Evolutionary conservation across 768 basidiomycete genomes (phyloP).

Genomic region (Russula compacta): DNA sequence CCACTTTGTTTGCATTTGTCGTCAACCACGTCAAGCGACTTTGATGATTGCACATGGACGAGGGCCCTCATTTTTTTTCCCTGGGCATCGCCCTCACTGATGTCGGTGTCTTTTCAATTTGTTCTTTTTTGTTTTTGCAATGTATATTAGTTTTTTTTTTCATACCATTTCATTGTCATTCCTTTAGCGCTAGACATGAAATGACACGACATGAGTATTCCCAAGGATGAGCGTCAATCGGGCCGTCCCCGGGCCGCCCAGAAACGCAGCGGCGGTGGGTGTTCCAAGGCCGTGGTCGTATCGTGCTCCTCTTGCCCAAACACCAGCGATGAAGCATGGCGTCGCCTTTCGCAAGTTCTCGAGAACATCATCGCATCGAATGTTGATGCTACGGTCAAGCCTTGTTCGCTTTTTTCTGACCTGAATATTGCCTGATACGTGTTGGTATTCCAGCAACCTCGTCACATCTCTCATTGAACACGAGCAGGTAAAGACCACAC

Average conservation of each 20-base stretch:
- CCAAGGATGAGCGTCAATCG: background rate
- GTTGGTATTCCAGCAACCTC: slow-evolving; percentile 53
- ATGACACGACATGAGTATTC: background rate
- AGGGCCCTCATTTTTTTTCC: slow-evolving; percentile 9
- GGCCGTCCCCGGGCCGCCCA: background rate
- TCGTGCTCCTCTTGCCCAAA: background rate
- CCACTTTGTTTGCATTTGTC: background rate
- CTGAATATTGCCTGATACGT: background rate
- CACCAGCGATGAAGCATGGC: slow-evolving; percentile 77
- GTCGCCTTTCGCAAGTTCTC: slow-evolving; percentile 87
- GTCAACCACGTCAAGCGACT: background rate
- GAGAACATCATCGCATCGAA: slow-evolving; percentile 84
- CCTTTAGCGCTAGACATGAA: background rate
- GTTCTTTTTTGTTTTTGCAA: background rate
- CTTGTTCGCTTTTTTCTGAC: background rate
- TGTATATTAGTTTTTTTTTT: background rate
- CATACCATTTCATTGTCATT: background rate
- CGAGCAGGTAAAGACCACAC: slow-evolving; percentile 91
- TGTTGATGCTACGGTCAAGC: slow-evolving; percentile 81
- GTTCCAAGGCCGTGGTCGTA: background rate
- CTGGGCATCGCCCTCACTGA: slow-evolving; percentile 1
- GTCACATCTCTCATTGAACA: slow-evolving; percentile 92
- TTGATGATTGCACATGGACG: background rate
- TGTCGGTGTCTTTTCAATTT: background rate
- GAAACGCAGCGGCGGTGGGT: background rate